Base-by-base conservation (phyloP, 176 grass and related monocot genomes). In the Carex scoparia region DNA sequence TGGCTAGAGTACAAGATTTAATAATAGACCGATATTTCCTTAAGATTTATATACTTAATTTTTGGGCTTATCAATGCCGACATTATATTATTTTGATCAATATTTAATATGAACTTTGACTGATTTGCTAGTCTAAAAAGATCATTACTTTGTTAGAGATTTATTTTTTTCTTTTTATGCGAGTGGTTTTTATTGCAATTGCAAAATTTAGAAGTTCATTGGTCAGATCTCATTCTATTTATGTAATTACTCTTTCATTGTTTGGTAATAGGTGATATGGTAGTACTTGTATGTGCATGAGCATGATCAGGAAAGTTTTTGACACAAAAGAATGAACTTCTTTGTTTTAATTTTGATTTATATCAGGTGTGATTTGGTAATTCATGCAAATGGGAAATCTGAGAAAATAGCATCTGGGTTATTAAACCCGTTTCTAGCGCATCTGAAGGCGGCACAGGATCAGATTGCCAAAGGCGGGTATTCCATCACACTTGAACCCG, bases 331-430 rank as follows among this genome's bases (percentile, higher is more conserved):
- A 48, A 54, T 69, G 49, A 55, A 53, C 14, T 16, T 32, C 38
- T 53, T 23, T 46, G 40, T 48, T 87, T 44, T 66, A 18, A 32
- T 87, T 63, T 72, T 79, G 48, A 51, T 48, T 37, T 61, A 27
- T 86, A 12, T 48, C 68, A 99, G 96, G 84, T 99, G 90, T 79
- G 96, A 99, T 94, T 91, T 99, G 93, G 84, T 99, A 27, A 87
- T 99, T 66, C 56, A 89, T 84, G 81, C 57, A 12, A 95, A 95
- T 92, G 93, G 93, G 46, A 87, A 91, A 31, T 89, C 89, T 28
- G 96, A 99, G 84, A 99, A 99, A 81, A 84, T 99, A 61, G 96
- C 93, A n/a, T 99, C 93, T 7, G 96, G 96, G 40, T 88, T 99
- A 76, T 74, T 99, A 61, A 95, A 93, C 37, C 93, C 93, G 2